Base-by-base conservation (phyloP, 2,329 filamentous ascomycete species). In the Fusarium mundagurra region DNA sequence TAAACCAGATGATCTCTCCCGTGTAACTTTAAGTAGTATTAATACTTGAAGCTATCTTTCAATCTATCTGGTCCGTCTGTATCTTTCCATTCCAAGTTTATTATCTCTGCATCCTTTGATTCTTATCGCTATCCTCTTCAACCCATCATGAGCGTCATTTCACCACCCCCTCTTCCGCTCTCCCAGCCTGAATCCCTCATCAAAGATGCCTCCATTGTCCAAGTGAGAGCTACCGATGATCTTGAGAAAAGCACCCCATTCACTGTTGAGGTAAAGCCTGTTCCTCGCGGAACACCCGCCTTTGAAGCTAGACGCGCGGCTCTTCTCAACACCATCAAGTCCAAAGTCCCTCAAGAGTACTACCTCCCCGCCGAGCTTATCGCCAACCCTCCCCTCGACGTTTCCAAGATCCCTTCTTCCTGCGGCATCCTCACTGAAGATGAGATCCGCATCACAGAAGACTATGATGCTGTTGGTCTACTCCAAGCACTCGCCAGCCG, bases 161-260 rank as follows among this genome's bases (percentile, higher is more conserved):
- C 57, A n/a, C 14, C 36, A 7, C 4, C 36, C 13, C 31, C 43
- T 17, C 17, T 18, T 6, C 6, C 20, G 13, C 24, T 20, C 4
- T 9, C 24, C 0, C 29, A 29, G 20, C 24, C 57, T 3, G 31
- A 4, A 20, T 24, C 6, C 12, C 2, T 13, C 0, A 9, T 29
- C n/a, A 59, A 59, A 36, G 43, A 50, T 41, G 20, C 18, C 11
- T 38, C 57, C 4, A 18, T n/a, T 14, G 33, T 59, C 8, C 20
- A 51, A n/a, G 33, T 38, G 24, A 59, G 22, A 36, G 20, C 18
- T 5, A 17, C 18, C 22, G 41, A 59, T 1, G 31, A 29, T 16
- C 0, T 3, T 20, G 8, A 51, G 6, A n/a, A 10, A 83, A 10
- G 83, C 79, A 83, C 84, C 85, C 62, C 85, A 80, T 5, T 80